Evolutionary conservation across 495 filamentous ascomycete species (phyloP), one percentile per base, ranked within the genome.

Genomic region (Penicillium crystallinum): DNA sequence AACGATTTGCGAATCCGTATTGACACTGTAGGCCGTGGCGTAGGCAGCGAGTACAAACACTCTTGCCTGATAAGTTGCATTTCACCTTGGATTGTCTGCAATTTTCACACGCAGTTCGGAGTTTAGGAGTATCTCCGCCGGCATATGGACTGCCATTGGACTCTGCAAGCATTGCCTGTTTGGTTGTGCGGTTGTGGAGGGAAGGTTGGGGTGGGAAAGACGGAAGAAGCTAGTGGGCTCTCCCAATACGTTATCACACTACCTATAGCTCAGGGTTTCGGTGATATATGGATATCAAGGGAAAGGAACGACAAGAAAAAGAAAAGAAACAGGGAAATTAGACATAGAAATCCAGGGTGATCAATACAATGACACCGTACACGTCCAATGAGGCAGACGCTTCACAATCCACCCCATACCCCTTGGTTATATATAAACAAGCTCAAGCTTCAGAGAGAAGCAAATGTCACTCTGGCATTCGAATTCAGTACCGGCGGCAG

Each of bases 41-140:
- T 27, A 70, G 63, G 56, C 73, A 76, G 14, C 73, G 69, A 19
- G 68, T 69, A 53, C 73, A 76, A 6, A 67, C 64, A 30, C 66
- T 64, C 43, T 72, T 71, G 42, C 69, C 68, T 3, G 70, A 71
- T 36, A 74, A 31, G 52, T 73, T 73, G 57, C 73, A 76, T 58
- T 74, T 74, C 31, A 76, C 73, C 52, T 76, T 76, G 36, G 73
- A 76, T 49, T 75, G 73, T 27, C 73, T 61, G 56, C 73, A 76
- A 39, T 72, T 72, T 54, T 76, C 73, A 52, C 73, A 76, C 12
- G 73, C 73, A 22, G 73, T 67, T 56, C 73, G 69, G 15, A 75
- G 69, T 49, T 75, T 73, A 18, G 69, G 68, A 38, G 59, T 51
- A 40, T 69, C 65, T 42, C 60, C 62, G 22, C 51, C 63, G 44